A percentile compares a stretch with the other conserved stretches of the same genome.
phyloP scores from a whole-genome alignment of 2,329 filamentous ascomycete species.

The Aspergillus japonicus region DNA sequence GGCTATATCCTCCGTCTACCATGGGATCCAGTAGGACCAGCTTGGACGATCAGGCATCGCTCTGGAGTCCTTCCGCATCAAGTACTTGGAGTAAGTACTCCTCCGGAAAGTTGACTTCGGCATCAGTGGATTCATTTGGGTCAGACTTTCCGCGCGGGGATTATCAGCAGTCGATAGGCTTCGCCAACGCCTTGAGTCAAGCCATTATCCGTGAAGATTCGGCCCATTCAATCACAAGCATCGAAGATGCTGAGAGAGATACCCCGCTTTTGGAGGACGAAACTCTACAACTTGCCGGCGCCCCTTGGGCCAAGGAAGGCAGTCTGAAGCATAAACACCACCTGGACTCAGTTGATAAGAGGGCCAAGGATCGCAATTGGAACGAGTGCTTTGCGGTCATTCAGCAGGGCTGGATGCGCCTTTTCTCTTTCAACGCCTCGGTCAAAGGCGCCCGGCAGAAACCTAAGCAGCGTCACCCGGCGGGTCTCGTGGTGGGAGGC shows the following conservation, averaged over 20 bases:
- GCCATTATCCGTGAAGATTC: constrained; percentile 85
- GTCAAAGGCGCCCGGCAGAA: constrained; percentile 69
- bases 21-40: constrained; percentile 91
- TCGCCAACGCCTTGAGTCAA: constrained; percentile 93
- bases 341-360: constrained; percentile 84
- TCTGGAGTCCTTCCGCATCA: constrained; percentile 90
- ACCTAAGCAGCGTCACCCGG: constrained; percentile 53
- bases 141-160: constrained; percentile 73
- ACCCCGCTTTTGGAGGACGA: constrained; percentile 84
- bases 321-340: constrained; percentile 96
- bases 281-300: constrained; percentile 81
- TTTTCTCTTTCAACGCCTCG: constrained; percentile 88
- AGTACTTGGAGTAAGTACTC: constrained; percentile 96
- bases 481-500: constrained; percentile 76
- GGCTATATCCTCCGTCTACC: constrained; percentile 72
- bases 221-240: constrained; percentile 51
- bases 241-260: constrained; percentile 60
- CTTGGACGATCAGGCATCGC: constrained; percentile 82
- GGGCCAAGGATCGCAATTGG: constrained; percentile 93
- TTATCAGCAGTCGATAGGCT: constrained; percentile 95
- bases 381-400: constrained; percentile 93
- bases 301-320: constrained; percentile 98
- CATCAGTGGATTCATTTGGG: constrained; percentile 87
- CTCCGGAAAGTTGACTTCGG: constrained; percentile 81
- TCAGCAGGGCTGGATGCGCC: constrained; percentile 87